Conservation (phyloP, 2,329 filamentous ascomycete species). For the Pezicula neosporulosa region DNA sequence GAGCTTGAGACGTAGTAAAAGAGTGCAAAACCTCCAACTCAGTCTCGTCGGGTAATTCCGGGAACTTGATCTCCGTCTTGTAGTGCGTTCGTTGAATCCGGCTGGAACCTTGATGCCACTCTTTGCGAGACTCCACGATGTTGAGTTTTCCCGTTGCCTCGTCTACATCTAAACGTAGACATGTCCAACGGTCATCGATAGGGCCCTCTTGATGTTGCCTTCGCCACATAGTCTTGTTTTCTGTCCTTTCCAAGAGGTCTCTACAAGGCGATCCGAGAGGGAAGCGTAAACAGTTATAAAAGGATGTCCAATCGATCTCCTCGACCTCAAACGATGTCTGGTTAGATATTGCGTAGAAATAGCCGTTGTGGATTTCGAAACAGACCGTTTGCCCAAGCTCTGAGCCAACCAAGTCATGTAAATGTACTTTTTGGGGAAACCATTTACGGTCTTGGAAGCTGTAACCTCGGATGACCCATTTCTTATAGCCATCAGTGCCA, state of each 20-base stretch:
- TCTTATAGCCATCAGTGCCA: slow-evolving; percentile 49
- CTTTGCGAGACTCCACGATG: slow-evolving; percentile 66
- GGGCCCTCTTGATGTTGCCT: slow-evolving; percentile 66
- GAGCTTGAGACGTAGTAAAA: no score
- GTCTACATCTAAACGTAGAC: slow-evolving; percentile 58
- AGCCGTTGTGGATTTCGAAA: slow-evolving; percentile 64
- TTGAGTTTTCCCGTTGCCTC: slow-evolving; percentile 54
- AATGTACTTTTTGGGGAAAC: slow-evolving; percentile 41
- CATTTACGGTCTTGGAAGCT: slow-evolving; percentile 39
- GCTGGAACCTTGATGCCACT: slow-evolving; percentile 58
- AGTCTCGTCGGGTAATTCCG: slow-evolving; percentile 8
- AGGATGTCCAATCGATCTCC: slow-evolving; percentile 64
- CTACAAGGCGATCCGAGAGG: slow-evolving; percentile 45
- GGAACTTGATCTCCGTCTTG: slow-evolving; percentile 48
- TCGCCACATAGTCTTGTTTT: slow-evolving; percentile 55
- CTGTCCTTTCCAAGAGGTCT: slow-evolving; percentile 35
- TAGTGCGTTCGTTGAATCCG: slow-evolving; percentile 65
- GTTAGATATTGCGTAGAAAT: slow-evolving; percentile 70
- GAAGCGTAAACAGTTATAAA: slow-evolving; percentile 65
- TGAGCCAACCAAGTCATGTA: slow-evolving; percentile 57
- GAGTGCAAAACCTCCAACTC: not conserved
- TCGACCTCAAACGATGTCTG: slow-evolving; percentile 58
- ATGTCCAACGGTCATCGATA: slow-evolving; percentile 72
- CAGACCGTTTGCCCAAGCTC: slow-evolving; percentile 66
- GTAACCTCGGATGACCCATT: slow-evolving; percentile 60